A percentile compares a stretch with the other conserved stretches of the same genome.
Evolutionary conservation across 176 grass and related monocot species (phyloP).

Genomic region (Bothriochloa decipiens): DNA sequence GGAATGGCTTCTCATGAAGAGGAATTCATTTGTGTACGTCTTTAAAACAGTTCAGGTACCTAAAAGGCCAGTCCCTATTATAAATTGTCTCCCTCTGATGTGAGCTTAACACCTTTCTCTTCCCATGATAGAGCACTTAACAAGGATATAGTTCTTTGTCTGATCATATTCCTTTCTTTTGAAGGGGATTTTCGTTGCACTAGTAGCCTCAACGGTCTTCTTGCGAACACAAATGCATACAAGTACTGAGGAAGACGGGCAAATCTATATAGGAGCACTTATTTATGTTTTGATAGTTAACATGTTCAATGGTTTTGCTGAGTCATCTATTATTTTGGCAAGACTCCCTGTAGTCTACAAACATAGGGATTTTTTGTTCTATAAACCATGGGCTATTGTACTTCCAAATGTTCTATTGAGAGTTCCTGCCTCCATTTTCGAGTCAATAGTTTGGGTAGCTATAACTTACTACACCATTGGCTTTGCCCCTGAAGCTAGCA

Average conservation of each 20-base stretch:
- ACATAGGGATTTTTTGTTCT: slow-evolving; percentile 88
- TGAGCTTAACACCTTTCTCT: slow-evolving; percentile 17
- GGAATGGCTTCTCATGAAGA: slow-evolving; percentile 96
- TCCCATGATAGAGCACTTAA: background rate
- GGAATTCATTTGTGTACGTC: slow-evolving; percentile 90
- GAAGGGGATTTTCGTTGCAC: slow-evolving; percentile 66
- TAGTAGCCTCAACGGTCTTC: slow-evolving; percentile 74
- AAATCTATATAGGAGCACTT: slow-evolving; percentile 83
- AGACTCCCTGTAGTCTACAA: slow-evolving; percentile 91
- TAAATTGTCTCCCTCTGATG: background rate
- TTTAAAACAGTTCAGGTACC: slow-evolving; percentile 87
- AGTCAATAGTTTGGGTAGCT: slow-evolving; percentile 71
- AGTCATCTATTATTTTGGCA: slow-evolving; percentile 64
- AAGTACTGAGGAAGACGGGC: slow-evolving; percentile 59
- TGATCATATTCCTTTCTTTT: slow-evolving; percentile 31
- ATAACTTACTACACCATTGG: slow-evolving; percentile 86
- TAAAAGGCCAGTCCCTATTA: background rate
- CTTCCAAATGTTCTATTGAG: slow-evolving; percentile 80
- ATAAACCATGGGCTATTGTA: slow-evolving; percentile 73
- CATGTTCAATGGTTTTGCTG: slow-evolving; percentile 92
- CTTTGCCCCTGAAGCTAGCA: slow-evolving; percentile 89
- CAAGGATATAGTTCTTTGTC: slow-evolving; percentile 18
- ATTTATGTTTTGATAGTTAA: slow-evolving; percentile 81
- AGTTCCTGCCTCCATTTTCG: slow-evolving; percentile 71
- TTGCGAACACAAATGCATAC: slow-evolving; percentile 64